phyloP scores from a whole-genome alignment of 2,329 filamentous ascomycete species.

The Fusarium sp. region DNA sequence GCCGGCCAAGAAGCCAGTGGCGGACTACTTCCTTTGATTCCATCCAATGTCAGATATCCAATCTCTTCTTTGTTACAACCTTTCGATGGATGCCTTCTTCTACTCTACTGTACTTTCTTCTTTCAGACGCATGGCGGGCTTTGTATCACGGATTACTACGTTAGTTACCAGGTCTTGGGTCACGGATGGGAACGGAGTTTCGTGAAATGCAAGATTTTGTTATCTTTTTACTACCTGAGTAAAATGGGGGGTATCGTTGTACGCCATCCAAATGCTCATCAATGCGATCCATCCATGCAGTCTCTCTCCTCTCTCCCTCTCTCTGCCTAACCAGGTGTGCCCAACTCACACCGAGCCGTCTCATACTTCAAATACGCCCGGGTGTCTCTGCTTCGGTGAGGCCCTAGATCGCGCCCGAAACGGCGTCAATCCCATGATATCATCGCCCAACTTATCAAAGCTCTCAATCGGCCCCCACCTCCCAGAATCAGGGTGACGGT shows the following conservation, averaged over 20 bases:
- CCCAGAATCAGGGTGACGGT: constrained; percentile 3
- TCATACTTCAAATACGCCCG: constrained; percentile 19
- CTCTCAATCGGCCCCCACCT: constrained; percentile 25
- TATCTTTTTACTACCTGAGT: constrained; percentile 18
- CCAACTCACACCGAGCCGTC: not conserved
- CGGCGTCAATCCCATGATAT: not conserved
- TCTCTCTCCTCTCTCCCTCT: not conserved
- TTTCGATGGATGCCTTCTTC: not conserved
- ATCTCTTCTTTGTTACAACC: not conserved
- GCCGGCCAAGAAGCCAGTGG: constrained; percentile 98
- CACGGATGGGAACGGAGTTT: constrained; percentile 42
- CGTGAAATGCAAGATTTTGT: constrained; percentile 28
- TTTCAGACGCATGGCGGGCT: constrained; percentile 16
- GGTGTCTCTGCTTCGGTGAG: constrained; percentile 8
- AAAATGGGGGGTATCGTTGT: constrained; percentile 29
- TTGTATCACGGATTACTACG: constrained; percentile 35
- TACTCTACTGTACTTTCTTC: not conserved
- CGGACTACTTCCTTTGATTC: constrained; percentile 88
- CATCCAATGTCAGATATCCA: not conserved
- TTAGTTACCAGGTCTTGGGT: constrained; percentile 23
- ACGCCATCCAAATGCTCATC: constrained; percentile 28
- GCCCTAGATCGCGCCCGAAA: constrained; percentile 17
- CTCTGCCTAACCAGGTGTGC: not conserved
- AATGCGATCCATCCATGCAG: constrained; percentile 11
- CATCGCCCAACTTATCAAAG: constrained; percentile 14